Base-by-base conservation (phyloP, 2,329 filamentous ascomycete genomes). In the Huntiella bhutanensis region DNA sequence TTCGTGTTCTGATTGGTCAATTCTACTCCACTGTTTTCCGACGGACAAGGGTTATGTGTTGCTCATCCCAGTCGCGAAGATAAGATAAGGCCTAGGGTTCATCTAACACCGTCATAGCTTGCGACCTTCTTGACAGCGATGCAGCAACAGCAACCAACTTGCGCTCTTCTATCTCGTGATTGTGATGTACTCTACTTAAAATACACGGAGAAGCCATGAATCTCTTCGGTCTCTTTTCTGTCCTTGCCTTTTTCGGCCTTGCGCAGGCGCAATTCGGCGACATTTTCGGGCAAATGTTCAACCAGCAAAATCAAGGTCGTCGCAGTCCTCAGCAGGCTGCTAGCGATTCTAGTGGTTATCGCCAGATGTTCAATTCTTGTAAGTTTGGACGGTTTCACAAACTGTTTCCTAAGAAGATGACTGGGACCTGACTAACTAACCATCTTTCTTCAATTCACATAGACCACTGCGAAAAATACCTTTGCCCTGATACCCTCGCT, bases 211-310 rank as follows among this genome's bases (percentile, higher is more conserved):
- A 33, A 16, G 28, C 2, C 28, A 48, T 48, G 46, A 22, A 48
- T 6, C 3, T 45, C 1, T 46, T 50, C 16, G 13, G 39, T n/a
- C 34, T 50, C 8, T 19, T 48, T 37, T 43, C 42, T 6, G 33
- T 50, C 34, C 39, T 50, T 13, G 3, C 41, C 15, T 42, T 47
- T 33, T 28, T 47, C 5, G 45, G 49, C 15, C 15, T 41, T 37
- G 64, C 73, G 51, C 62, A 74, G 12, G 76, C 70, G 3, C 66
- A 71, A 8, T 88, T 96, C 64, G 96, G 96, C 62, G 81, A 84
- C 59, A 94, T 98, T 73, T 98, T 96, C 64, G 87, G 95, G 60
- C 85, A 96, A 56, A 94, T 96, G 84, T 96, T 98, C 61, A 72
- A 76, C 55, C 41, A 57, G 60, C 8, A 64, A 68, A 15, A 16